These are phyloP conservation scores for Waltiozyma sp. DNA, from an alignment of 1,139 yeast genomes.

Conservation along the genomic window DNA sequence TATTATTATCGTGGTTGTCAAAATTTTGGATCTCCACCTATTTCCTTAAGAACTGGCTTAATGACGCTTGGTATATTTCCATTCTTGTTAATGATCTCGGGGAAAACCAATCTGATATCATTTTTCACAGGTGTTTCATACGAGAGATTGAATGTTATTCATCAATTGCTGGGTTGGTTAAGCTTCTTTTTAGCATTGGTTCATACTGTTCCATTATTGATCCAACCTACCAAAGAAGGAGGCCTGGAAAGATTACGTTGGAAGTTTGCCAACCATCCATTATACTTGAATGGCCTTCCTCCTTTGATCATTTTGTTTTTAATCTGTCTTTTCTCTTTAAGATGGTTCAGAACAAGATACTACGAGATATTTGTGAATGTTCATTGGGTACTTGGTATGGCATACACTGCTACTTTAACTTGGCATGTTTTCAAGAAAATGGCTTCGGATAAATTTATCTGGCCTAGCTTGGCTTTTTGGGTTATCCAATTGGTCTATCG, in stretches of 20 bases:
- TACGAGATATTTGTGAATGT: conserved; percentile 45
- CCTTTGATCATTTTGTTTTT: conserved; percentile 37
- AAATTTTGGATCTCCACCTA: conserved; percentile 59
- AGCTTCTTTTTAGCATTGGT: conserved; percentile 38
- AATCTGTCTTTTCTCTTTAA: conserved; percentile 36
- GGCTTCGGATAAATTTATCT: conserved; percentile 36
- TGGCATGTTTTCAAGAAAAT: conserved; percentile 36
- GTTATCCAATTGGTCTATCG: conserved; percentile 41
- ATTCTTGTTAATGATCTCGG: conserved; percentile 38
- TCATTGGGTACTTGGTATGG: conserved; percentile 52
- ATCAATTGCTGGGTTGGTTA: conserved; percentile 32
- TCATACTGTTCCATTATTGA: conserved; percentile 44
- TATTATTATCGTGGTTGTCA: conserved; percentile 44
- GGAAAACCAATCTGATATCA: conserved; percentile 41
- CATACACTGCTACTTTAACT: conserved; percentile 38
- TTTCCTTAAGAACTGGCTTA: conserved; percentile 43
- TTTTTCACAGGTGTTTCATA: conserved; percentile 44
- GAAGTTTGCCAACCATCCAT: conserved; percentile 7
- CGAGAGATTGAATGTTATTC: conserved; percentile 42
- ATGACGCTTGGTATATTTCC: conserved; percentile 45
- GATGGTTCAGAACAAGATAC: conserved; percentile 29
- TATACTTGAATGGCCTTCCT: conserved; percentile 26
- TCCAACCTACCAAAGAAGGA: conserved; percentile 39
- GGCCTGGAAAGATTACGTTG: conserved; percentile 22
- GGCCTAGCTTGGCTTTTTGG: conserved; percentile 50